Conservation (phyloP, 768 basidiomycete species). For the Auricularia cornea region DNA sequence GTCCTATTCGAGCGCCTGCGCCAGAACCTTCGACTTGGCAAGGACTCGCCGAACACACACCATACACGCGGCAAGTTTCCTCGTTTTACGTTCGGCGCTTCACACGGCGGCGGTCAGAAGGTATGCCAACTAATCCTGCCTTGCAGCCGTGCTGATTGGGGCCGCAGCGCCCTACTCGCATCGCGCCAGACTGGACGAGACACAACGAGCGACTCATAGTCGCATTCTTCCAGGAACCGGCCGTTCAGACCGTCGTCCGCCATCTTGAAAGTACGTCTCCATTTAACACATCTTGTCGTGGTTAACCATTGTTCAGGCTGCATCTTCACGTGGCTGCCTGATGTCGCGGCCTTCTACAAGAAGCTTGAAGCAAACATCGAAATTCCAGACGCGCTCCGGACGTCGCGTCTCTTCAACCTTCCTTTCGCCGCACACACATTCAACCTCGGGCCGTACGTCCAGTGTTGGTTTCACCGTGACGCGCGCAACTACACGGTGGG, state of each 20-base stretch:
- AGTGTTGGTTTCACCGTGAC: conserved; percentile 19
- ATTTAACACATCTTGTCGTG: background rate
- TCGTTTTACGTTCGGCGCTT: background rate
- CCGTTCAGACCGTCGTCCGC: background rate
- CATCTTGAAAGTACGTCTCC: background rate
- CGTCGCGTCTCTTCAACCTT: conserved; percentile 8
- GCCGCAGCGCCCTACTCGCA: background rate
- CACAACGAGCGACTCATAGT: background rate
- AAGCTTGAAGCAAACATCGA: background rate
- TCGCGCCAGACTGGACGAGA: background rate
- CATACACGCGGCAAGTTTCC: background rate
- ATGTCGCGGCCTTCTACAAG: background rate
- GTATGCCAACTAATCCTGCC: background rate
- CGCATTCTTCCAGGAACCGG: background rate
- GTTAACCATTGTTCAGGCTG: background rate
- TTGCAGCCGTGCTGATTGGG: background rate
- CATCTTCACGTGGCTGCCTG: background rate
- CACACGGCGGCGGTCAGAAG: background rate
- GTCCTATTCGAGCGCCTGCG: too few species aligned
- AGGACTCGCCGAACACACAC: too few species aligned
- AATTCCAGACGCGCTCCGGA: background rate
- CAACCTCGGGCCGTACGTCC: conserved; percentile 20
- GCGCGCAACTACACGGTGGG: conserved; percentile 23
- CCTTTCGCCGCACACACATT: conserved; percentile 21
- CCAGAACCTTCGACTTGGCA: too few species aligned